A percentile compares a stretch with the other conserved stretches of the same genome.
Evolutionary conservation across 495 filamentous ascomycete species (phyloP).

Genomic region (Xylaria sp.): DNA sequence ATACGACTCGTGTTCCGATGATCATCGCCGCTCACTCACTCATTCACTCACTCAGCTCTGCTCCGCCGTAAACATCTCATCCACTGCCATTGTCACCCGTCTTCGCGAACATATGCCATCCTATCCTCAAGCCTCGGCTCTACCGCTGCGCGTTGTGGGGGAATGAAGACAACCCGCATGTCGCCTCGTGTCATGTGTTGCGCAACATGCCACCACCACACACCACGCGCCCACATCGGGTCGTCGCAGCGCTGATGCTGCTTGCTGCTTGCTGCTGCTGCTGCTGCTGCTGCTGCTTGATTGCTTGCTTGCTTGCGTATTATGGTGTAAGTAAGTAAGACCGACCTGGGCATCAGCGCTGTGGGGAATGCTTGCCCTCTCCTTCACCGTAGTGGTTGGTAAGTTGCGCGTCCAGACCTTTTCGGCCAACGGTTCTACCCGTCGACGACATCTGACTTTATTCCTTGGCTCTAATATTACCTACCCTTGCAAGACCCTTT

Average conservation of each 20-base stretch:
- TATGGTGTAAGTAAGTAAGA: conserved; percentile 5
- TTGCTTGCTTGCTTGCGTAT: background rate
- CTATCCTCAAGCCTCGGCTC: background rate
- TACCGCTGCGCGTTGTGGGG: background rate
- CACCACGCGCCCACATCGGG: background rate
- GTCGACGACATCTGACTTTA: conserved; percentile 7
- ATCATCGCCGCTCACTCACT: background rate
- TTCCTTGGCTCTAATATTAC: conserved; percentile 12
- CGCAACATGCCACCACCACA: conserved; percentile 17
- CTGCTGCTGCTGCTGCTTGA: background rate
- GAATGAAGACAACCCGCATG: conserved; percentile 1
- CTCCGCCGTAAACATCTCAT: conserved; percentile 1
- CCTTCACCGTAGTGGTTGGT: background rate
- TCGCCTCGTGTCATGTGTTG: conserved; percentile 25
- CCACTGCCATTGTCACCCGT: background rate
- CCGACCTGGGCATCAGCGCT: conserved; percentile 9
- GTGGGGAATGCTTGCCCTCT: conserved; percentile 10
- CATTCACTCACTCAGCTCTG: background rate
- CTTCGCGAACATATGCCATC: conserved; percentile 10
- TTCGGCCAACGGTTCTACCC: conserved; percentile 5
- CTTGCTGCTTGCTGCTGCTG: background rate
- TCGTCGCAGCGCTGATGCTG: background rate
- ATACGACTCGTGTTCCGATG: conserved; percentile 8
- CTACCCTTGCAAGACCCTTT: background rate
- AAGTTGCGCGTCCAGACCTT: conserved; percentile 19